These are phyloP conservation scores for Hortaea werneckii DNA, from an alignment of 2,329 filamentous ascomycete species.

Conservation along the genomic window DNA sequence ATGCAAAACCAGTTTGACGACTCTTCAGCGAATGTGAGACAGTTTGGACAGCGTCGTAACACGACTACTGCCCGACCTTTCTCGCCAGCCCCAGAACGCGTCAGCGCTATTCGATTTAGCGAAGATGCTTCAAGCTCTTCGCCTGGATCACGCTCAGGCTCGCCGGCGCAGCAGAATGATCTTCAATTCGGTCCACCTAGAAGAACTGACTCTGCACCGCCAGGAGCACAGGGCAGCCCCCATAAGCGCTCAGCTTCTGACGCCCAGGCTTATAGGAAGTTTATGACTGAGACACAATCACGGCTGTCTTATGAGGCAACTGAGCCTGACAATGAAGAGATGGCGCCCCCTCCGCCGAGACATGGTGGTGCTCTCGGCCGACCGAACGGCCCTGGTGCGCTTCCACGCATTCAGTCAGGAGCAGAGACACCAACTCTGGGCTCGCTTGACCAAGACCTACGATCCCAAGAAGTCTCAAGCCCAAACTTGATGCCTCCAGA, in stretches of 20 bases:
- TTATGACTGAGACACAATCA: slow-evolving; percentile 30
- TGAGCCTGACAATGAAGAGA: slow-evolving; percentile 22
- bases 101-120: slow-evolving; percentile 32
- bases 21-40: slow-evolving; percentile 10
- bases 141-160: slow-evolving; percentile 35
- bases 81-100: slow-evolving; percentile 21
- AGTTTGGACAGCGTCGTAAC: slow-evolving; percentile 32
- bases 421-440: slow-evolving; percentile 39
- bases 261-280: slow-evolving; percentile 33
- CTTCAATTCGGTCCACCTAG: slow-evolving; percentile 22
- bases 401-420: slow-evolving; percentile 48
- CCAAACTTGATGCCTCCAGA: slow-evolving; percentile 45
- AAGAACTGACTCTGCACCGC: slow-evolving; percentile 36
- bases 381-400: slow-evolving; percentile 27
- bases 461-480: slow-evolving; percentile 22
- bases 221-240: slow-evolving; percentile 13
- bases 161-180: slow-evolving; percentile 26
- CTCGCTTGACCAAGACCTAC: slow-evolving; percentile 42
- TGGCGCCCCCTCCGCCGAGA: slow-evolving; percentile 32
- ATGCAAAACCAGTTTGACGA: slow-evolving; percentile 45
- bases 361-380: slow-evolving; percentile 24
- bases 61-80: slow-evolving; percentile 31
- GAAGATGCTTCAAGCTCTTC: slow-evolving; percentile 33
- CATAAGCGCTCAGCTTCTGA: slow-evolving; percentile 43
- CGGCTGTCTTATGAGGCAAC: slow-evolving; percentile 29